Evolutionary conservation across 805 yeast genomes (phyloP), one percentile per base, ranked within the genome.

Genomic region (Nematodospora valgi): DNA sequence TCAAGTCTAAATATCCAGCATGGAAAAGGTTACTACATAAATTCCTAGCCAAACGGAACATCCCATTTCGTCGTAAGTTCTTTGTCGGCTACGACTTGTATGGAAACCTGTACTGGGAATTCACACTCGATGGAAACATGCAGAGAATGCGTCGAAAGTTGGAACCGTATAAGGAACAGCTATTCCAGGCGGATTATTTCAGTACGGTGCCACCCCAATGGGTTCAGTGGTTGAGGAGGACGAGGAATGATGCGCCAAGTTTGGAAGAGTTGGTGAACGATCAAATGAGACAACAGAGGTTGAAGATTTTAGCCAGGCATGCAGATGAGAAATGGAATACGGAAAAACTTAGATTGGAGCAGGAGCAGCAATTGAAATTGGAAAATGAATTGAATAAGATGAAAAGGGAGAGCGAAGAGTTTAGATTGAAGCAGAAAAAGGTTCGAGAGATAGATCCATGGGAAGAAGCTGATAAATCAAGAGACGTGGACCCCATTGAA

Each of bases 91-190:
- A 83, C 51, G 95, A 86, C 51, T 64, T 86, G n/a, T 78, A 77
- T 25, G 95, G 93, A 2, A 86, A 86, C 54, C 78, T 91, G 2
- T 86, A 81, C 60, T 86, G 95, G 95, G 95, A 86, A 54, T 79
- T 82, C 56, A 68, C 70, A 34, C 62, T 74, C 17, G 78, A 76
- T 40, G 71, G 72, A 5, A 69, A 72, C 47, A 66, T 76, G 46
- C 62, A 57, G 17, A 56, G 80, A 39, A 66, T 80, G 39, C 62
- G 95, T 32, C 58, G 95, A 29, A 76, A 82, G 35, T 70, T 80
- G 36, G 78, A 80, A 38, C 85, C 86, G 9, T 53, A 59, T 26
- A 56, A 61, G 24, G 64, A 67, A 28, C 65, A 68, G 37, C 52
- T 66, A 4, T 74, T 72, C 49, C 67, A 74, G 29, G 75, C 72